Evolutionary conservation across 208 protist genomes (phyloP).

Genomic region (Acanthamoeba culbertsoni): DNA sequence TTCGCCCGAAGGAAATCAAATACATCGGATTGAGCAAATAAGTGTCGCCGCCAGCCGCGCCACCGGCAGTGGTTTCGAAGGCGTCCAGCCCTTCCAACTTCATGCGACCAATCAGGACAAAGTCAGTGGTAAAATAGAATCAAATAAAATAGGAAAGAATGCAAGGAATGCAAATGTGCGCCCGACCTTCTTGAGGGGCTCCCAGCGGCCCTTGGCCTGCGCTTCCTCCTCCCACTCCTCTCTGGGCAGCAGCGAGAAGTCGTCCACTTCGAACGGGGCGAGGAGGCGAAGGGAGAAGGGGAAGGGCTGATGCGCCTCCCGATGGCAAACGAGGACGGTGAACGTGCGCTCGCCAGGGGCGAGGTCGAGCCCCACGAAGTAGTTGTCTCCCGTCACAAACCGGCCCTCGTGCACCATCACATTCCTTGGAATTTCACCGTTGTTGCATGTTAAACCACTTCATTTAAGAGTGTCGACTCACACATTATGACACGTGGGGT

Average conservation of each 20-base stretch:
- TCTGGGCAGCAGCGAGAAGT: neutral
- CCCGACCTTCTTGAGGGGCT: neutral
- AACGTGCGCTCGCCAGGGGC: neutral
- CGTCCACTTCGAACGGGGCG: neutral
- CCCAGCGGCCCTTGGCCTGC: neutral
- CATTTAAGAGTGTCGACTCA: neutral
- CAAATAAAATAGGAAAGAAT: neutral
- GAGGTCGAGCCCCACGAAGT: slow-evolving; percentile 9
- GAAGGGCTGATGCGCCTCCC: neutral
- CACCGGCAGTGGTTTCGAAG: neutral
- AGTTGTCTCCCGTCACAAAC: slow-evolving; percentile 34
- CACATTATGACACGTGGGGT: too few relatives aligned
- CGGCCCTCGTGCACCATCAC: slow-evolving; percentile 2
- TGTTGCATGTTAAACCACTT: neutral
- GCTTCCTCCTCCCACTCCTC: neutral
- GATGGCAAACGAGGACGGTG: slow-evolving; percentile 8
- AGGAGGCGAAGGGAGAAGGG: neutral
- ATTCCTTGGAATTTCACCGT: neutral
- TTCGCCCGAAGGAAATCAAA: neutral
- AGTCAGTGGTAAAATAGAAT: neutral
- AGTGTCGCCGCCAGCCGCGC: neutral
- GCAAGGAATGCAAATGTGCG: neutral
- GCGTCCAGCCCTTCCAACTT: neutral
- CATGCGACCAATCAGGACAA: neutral
- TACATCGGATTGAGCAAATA: slow-evolving; percentile 51